Conservation (phyloP, 2,329 filamentous ascomycete genomes). For the Pestalotiopsis sp. region DNA sequence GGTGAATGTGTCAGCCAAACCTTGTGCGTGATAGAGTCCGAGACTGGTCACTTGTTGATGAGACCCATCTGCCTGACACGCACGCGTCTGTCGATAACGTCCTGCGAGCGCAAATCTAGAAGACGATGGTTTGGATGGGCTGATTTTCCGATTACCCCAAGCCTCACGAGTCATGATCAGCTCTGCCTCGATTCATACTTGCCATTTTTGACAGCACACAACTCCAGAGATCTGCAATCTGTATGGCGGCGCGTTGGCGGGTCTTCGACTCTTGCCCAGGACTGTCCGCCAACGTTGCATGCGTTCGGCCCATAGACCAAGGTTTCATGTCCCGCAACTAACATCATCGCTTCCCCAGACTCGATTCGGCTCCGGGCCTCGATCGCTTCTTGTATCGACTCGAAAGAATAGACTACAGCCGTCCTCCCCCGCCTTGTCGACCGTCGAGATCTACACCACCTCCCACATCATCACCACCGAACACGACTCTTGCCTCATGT, state of each 20-base stretch:
- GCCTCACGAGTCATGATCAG: slow-evolving; percentile 8
- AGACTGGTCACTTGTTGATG: slow-evolving; percentile 9
- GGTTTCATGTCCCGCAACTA: slow-evolving; percentile 1
- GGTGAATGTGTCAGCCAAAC: slow-evolving; percentile 7
- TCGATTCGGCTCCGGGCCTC: background rate
- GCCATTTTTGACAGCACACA: background rate
- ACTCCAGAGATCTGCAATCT: background rate
- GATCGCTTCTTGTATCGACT: background rate
- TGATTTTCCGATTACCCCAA: background rate
- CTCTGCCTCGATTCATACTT: background rate
- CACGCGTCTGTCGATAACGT: background rate
- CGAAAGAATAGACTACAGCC: slow-evolving; percentile 7
- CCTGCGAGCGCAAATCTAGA: background rate
- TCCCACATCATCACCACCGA: background rate
- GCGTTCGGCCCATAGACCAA: background rate
- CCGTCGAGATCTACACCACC: background rate
- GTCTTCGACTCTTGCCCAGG: background rate
- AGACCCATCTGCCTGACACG: slow-evolving; percentile 12
- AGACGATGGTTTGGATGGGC: background rate
- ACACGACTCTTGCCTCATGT: slow-evolving; percentile 41
- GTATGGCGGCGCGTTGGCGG: background rate
- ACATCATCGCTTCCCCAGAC: slow-evolving; percentile 8
- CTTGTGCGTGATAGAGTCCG: slow-evolving; percentile 10
- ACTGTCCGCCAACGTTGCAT: background rate
- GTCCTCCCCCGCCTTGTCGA: slow-evolving; percentile 1